These are phyloP conservation scores for Paecilomyces sp. DNA, from an alignment of 2,329 filamentous ascomycete genomes.

Conservation along the genomic window DNA sequence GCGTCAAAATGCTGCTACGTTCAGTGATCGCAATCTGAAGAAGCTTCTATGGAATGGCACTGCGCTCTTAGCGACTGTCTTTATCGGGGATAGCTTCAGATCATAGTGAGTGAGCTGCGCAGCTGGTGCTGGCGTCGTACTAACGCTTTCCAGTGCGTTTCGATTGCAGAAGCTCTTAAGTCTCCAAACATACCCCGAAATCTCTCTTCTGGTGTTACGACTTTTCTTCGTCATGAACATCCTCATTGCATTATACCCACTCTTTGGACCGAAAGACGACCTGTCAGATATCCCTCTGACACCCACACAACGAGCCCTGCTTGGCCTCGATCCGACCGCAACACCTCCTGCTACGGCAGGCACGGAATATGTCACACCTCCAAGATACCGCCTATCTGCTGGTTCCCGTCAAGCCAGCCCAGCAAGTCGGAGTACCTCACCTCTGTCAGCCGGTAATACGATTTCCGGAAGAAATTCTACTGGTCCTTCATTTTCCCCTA, in stretches of 20 bases:
- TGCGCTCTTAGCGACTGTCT: conserved; percentile 46
- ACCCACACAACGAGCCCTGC: conserved; percentile 73
- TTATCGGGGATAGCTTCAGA: conserved; percentile 33
- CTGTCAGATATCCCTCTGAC: conserved; percentile 87
- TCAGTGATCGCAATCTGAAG: conserved; percentile 68
- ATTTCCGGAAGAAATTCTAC: conserved; percentile 25
- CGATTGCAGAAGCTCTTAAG: conserved; percentile 27
- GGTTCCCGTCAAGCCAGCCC: conserved; percentile 43
- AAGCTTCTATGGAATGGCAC: conserved; percentile 61
- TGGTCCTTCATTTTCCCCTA: conserved; percentile 49
- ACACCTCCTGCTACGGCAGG: conserved; percentile 57
- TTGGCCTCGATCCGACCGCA: conserved; percentile 69
- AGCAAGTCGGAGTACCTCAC: conserved; percentile 29
- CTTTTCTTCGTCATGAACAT: conserved; percentile 65
- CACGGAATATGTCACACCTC: conserved; percentile 74
- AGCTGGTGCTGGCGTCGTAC: not conserved
- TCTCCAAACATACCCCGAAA: conserved; percentile 35
- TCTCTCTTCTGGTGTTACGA: conserved; percentile 50
- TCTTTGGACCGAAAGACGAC: conserved; percentile 66
- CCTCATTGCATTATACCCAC: conserved; percentile 60
- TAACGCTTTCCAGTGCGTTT: conserved; percentile 23
- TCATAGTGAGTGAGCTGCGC: conserved; percentile 24
- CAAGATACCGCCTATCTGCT: conserved; percentile 72
- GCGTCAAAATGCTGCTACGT: conserved; percentile 70
- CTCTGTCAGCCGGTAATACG: conserved; percentile 29